Evolutionary conservation across 108 stramenopile genomes (phyloP).

Genomic region (Cyclotella atomus): DNA sequence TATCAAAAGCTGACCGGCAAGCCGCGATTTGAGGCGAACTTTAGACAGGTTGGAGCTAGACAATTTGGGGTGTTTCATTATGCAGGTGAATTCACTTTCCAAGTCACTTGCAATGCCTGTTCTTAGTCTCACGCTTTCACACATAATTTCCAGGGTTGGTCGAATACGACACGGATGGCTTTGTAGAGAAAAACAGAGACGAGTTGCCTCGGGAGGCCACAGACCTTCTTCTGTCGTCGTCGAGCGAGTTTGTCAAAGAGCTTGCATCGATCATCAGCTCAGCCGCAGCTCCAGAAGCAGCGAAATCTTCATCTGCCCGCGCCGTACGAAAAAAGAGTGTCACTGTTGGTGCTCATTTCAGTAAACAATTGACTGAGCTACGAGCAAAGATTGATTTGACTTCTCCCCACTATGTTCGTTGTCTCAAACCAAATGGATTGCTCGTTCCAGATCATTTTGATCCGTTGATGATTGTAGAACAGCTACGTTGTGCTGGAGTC

Average conservation of each 20-base stretch:
- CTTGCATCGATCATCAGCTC: slow-evolving; percentile 50
- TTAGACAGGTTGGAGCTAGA: slow-evolving; percentile 55
- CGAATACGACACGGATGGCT: slow-evolving; percentile 65
- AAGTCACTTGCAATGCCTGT: background rate
- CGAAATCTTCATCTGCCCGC: slow-evolving; percentile 35
- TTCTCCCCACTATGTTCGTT: slow-evolving; percentile 81
- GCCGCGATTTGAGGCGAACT: slow-evolving; percentile 59
- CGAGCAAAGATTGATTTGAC: slow-evolving; percentile 59
- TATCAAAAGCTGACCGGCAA: slow-evolving; percentile 51
- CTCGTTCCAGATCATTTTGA: slow-evolving; percentile 64
- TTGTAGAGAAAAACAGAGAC: slow-evolving; percentile 82
- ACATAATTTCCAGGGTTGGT: slow-evolving; percentile 35
- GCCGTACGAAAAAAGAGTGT: slow-evolving; percentile 34
- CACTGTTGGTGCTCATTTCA: slow-evolving; percentile 72
- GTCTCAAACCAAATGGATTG: slow-evolving; percentile 79
- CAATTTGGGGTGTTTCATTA: slow-evolving; percentile 75
- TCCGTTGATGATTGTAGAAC: slow-evolving; percentile 60
- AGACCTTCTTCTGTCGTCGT: slow-evolving; percentile 51
- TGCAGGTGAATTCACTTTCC: slow-evolving; percentile 34
- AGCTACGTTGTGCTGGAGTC: slow-evolving; percentile 78
- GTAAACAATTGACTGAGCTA: slow-evolving; percentile 63
- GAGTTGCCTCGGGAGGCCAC: slow-evolving; percentile 62
- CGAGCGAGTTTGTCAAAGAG: slow-evolving; percentile 41
- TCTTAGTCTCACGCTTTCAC: background rate
- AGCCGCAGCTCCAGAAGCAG: slow-evolving; percentile 27